Conservation (phyloP, 225 moss, liverwort and hornwort species). For the Marchantia polymorpha region DNA sequence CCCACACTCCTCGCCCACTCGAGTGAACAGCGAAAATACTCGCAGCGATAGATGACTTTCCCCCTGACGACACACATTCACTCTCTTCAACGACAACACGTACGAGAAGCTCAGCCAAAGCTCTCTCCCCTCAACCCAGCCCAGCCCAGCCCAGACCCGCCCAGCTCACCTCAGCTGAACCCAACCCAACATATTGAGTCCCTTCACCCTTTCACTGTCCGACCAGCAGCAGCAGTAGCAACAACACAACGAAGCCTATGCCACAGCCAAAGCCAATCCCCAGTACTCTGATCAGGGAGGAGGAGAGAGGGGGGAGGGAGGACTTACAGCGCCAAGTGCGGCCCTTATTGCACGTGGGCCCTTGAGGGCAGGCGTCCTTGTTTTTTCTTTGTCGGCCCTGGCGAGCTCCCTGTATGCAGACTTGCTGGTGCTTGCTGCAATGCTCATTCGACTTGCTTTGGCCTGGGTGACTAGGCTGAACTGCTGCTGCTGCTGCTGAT, state of each 20-base stretch:
- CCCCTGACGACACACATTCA: background rate
- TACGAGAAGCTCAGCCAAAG: background rate
- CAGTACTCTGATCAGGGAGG: background rate
- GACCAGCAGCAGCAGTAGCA: background rate
- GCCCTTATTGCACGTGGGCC: background rate
- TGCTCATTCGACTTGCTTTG: too few species aligned
- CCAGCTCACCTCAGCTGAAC: too few species aligned
- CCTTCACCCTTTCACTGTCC: background rate
- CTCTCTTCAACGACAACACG: background rate
- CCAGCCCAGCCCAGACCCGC: too few species aligned
- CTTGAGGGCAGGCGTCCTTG: background rate
- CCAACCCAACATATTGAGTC: too few species aligned
- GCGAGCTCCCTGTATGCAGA: too few species aligned
- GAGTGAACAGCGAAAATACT: background rate
- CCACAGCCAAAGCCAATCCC: background rate
- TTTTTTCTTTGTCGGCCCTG: slow-evolving; percentile 2
- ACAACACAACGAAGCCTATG: background rate
- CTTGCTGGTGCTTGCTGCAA: too few species aligned
- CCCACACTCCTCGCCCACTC: background rate
- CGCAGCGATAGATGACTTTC: background rate
- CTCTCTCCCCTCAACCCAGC: background rate
- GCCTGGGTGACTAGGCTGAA: too few species aligned
- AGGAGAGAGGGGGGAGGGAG: too few species aligned
- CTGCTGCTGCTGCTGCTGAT: background rate
- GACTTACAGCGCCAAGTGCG: background rate